Percentiles rank a stretch among this genome's conserved stretches.
phyloP scores from a whole-genome alignment of 192 early-diverging fungal genomes.

The Entomortierella lignicola region DNA sequence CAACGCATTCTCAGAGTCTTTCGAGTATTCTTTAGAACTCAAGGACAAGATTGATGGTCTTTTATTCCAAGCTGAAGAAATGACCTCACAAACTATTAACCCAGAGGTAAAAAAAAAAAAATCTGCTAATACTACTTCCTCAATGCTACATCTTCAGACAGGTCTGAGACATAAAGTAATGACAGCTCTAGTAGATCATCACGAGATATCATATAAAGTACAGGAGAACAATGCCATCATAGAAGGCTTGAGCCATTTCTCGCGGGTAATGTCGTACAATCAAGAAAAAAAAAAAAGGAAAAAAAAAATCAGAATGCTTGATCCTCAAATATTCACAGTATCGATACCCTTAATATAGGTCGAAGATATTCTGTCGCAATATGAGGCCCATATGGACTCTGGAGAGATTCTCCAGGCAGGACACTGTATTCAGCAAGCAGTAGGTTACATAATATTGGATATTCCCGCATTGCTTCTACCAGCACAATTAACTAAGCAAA shows the following conservation, averaged over 20 bases:
- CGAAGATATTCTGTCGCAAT: conserved; percentile 30
- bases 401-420: conserved; percentile 47
- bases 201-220: conserved; percentile 40
- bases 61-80: conserved; percentile 16
- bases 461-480: too few species aligned
- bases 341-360: conserved; percentile 8
- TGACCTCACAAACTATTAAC: conserved; percentile 16
- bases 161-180: conserved; percentile 39
- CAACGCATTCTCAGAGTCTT: conserved; percentile 36
- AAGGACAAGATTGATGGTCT: conserved; percentile 43
- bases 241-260: conserved; percentile 42
- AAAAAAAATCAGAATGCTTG: background rate
- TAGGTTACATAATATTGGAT: conserved; percentile 10
- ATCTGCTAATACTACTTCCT: background rate
- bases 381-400: conserved; percentile 36
- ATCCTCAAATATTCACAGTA: background rate
- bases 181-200: conserved; percentile 36
- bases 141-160: conserved; percentile 1
- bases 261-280: conserved; percentile 3
- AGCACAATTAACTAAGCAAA: background rate
- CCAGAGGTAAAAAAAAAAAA: conserved; percentile 16
- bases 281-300: too few species aligned
- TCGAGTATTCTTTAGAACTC: conserved; percentile 39
- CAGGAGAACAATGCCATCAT: conserved; percentile 38
- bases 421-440: conserved; percentile 51